Evolutionary conservation across 192 early-diverging fungal species (phyloP).

Genomic region (Coemansia sp.): DNA sequence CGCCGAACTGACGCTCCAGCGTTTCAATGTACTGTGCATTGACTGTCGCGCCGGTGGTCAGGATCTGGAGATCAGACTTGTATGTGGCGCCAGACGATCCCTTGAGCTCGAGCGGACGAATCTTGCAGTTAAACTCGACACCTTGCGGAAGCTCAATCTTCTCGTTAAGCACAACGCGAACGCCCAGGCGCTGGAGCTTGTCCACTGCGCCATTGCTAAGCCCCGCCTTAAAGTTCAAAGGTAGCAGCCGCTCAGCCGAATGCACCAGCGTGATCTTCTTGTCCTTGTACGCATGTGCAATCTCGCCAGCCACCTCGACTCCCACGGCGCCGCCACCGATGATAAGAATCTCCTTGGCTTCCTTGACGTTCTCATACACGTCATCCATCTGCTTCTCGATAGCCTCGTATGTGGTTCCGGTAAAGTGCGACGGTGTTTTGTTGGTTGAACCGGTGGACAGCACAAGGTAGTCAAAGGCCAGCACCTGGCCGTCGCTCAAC

Average conservation of each 20-base stretch:
- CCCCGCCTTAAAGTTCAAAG: slow-evolving; percentile 43
- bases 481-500: slow-evolving; percentile 48
- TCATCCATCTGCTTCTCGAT: slow-evolving; percentile 25
- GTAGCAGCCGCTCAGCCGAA: slow-evolving; percentile 38
- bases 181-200: slow-evolving; percentile 50
- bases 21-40: slow-evolving; percentile 51
- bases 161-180: slow-evolving; percentile 54
- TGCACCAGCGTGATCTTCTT: slow-evolving; percentile 56
- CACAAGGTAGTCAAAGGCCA: slow-evolving; percentile 65
- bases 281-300: slow-evolving; percentile 47
- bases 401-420: slow-evolving; percentile 22
- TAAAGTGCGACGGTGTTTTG: slow-evolving; percentile 51
- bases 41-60: slow-evolving; percentile 44
- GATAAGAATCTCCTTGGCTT: slow-evolving; percentile 54
- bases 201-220: slow-evolving; percentile 36
- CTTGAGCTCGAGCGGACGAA: slow-evolving; percentile 36
- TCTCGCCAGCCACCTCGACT: slow-evolving; percentile 58
- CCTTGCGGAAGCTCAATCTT: slow-evolving; percentile 37
- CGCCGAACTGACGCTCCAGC: slow-evolving; percentile 27
- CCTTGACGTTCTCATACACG: slow-evolving; percentile 47
- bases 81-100: slow-evolving; percentile 50
- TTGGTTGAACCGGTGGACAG: slow-evolving; percentile 63
- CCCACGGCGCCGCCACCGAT: slow-evolving; percentile 71
- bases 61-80: slow-evolving; percentile 58
- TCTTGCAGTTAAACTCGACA: slow-evolving; percentile 28